Base-by-base conservation (phyloP, 2,329 filamentous ascomycete species). In the Colletotrichum viniferum region DNA sequence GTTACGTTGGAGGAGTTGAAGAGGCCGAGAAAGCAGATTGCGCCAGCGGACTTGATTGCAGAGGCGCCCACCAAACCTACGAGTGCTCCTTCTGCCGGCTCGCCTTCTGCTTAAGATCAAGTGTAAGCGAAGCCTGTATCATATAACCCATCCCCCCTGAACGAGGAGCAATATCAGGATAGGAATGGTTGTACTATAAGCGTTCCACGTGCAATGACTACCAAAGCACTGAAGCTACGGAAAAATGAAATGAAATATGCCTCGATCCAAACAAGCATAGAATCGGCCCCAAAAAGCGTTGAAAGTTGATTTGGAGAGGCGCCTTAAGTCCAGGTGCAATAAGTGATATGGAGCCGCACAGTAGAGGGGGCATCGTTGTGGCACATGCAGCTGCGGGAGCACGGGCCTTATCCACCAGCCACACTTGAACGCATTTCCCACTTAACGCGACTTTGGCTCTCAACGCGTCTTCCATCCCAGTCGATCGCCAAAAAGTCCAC, bases 1-100 rank as follows among this genome's bases (percentile, higher is more conserved):
- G 84, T 98, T 32, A 98, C 96, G 26, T 85, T 96, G 81, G 95
- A 96, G 79, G 93, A 94, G 56, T 86, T 99, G 82, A 97, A 95
- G 88, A 92, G 92, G 80, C 94, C 96, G 64, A 91, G 96, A 85
- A 91, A 92, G 82, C 89, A 92, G 81, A 84, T 94, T 77, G 89
- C 91, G 38, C 86, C 88, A 2, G 84, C 78, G 24, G 81, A 84
- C 71, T 76, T 85, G 48, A 77, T 86, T 60, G 79, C 84, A 60
- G 80, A 82, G 28, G 80, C 83, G 5, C 78, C 84, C 4, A 77
- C 83, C 26, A 83, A 82, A 12, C 76, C 83, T 5, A 79, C 83
- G 43, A 83, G 81, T 43, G 79, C 84, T 56, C 78, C 81, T 2
- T 82, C 82, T 67, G 83, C 81, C 69, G 80, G 82, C 36, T 78